These are phyloP conservation scores for Cyclanthera cordifolia DNA, from an alignment of 306 rosid species.

Conservation along the genomic window DNA sequence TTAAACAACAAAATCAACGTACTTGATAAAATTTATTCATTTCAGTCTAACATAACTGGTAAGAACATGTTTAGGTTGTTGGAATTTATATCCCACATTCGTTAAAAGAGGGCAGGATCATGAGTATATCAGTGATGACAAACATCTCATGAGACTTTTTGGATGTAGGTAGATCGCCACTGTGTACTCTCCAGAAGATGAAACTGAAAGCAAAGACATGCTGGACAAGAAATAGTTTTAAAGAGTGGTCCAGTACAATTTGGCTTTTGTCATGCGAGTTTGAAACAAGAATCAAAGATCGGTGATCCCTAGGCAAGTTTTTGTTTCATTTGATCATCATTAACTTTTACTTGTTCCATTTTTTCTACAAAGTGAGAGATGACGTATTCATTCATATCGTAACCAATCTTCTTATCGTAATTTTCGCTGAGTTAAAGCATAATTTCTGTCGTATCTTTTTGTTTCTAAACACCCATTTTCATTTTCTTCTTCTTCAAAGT, in stretches of 20 bases:
- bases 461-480: neutral
- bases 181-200: no score
- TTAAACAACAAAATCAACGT: no score
- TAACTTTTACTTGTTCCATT: slow-evolving; percentile 5
- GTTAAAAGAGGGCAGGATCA: no score
- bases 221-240: no score
- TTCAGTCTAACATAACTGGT: no score
- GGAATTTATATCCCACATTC: no score
- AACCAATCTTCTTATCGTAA: slow-evolving; percentile 7
- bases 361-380: slow-evolving; percentile 5
- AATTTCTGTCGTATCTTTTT: neutral
- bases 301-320: neutral
- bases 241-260: neutral
- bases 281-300: neutral
- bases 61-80: no score
- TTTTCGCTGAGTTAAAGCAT: neutral
- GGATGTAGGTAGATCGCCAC: no score
- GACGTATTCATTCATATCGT: slow-evolving; percentile 1
- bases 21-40: no score
- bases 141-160: no score
- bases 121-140: no score
- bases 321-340: neutral
- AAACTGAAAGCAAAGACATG: no score
- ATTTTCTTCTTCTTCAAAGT: neutral
- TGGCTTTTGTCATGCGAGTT: slow-evolving; percentile 1